Base-by-base conservation (phyloP, 805 yeast genomes). In the Candida corydali region DNA sequence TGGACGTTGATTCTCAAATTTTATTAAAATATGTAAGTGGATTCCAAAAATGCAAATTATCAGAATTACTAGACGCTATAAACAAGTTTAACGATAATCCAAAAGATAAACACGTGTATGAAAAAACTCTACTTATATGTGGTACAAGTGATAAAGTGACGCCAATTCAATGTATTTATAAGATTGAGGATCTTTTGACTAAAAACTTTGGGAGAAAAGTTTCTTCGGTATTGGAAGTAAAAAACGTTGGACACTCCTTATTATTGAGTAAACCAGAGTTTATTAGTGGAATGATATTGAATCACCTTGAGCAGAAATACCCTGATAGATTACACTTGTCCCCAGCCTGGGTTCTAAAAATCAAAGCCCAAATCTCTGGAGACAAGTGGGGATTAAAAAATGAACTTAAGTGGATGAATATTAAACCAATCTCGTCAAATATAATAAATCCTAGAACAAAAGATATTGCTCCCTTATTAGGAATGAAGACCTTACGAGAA, bases 321-420 rank as follows among this genome's bases (percentile, higher is more conserved):
- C 78, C 80, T 15, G 65, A 62, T 31, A 38, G 72, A 26, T 59
- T 74, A 34, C 73, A 79, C 45, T 66, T 84, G 24, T 75, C 80
- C 15, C 76, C 82, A 17, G 75, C 84, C 2, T 83, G 89, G 89
- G 86, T 81, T 32, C 64, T 83, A 36, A 69, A 74, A 43, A 67
- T 77, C 12, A 75, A 78, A 47, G 84, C 84, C 2, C 70, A 75
- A 36, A 69, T 77, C 10, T 71, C 77, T 17, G 83, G 82, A 2
- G 83, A 76, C 47, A 83, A 84, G 57, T 84, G 91, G 91, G 85
- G 87, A 16, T 58, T 84, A 44, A 83, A 83, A 55, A 84, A 83
- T 50, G 84, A 81, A 51, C 70, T 65, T 42, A 84, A 83, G 54
- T 84, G 93, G 91, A 67, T 70, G 51, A 61, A 69, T 23, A 65